Percentiles rank a stretch among this genome's conserved stretches.
Evolutionary conservation across 345 rosid species (phyloP).

Genomic region (Melaleuca quinquenervia): DNA sequence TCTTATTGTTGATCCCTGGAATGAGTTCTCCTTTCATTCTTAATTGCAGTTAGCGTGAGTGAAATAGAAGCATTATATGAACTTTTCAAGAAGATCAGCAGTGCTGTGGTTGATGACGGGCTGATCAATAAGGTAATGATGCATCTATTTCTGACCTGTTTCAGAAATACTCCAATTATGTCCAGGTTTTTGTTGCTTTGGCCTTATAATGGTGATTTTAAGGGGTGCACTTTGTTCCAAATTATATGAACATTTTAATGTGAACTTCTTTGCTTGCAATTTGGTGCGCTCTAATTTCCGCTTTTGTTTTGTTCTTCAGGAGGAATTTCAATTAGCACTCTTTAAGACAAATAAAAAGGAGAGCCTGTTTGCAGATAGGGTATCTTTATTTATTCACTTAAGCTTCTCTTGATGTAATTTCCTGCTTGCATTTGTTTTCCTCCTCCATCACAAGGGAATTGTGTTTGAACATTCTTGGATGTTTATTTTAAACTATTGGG

Average conservation of each 20-base stretch:
- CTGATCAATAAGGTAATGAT: conserved; percentile 72
- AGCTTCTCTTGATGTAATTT: neutral
- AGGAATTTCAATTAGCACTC: conserved; percentile 94
- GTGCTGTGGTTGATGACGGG: conserved; percentile 91
- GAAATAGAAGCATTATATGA: conserved; percentile 91
- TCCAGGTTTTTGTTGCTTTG: neutral
- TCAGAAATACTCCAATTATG: neutral
- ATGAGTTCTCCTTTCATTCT: neutral
- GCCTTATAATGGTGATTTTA: neutral
- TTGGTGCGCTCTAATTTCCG: neutral
- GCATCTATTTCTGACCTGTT: neutral
- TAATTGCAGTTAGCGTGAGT: conserved; percentile 73
- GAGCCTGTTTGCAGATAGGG: conserved; percentile 97
- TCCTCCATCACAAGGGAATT: neutral
- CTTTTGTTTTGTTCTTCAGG: conserved; percentile 25
- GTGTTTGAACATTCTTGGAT: neutral
- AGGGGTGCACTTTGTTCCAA: neutral
- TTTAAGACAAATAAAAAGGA: conserved; percentile 98
- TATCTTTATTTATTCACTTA: neutral
- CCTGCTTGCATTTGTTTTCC: neutral
- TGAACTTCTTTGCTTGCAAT: neutral
- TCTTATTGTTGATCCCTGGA: neutral
- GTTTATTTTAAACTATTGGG: neutral
- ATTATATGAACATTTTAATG: neutral
- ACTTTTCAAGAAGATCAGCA: conserved; percentile 92